Percentiles rank a stretch among this genome's conserved stretches.
Evolutionary conservation across 352 stramenopile species (phyloP).

Genomic region (Pythium sukuiense): DNA sequence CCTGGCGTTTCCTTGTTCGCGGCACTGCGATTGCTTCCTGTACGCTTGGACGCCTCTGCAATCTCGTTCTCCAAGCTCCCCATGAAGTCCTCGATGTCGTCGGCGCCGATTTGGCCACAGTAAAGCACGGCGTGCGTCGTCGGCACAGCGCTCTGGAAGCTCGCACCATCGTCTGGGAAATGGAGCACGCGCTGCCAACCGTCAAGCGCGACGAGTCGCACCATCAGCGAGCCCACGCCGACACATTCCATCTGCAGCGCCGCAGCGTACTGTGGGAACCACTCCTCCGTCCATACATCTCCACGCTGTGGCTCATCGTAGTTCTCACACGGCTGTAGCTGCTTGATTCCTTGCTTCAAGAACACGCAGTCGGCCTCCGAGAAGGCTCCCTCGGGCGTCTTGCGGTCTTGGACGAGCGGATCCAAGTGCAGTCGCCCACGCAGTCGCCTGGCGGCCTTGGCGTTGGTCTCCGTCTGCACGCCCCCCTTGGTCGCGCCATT

Average conservation of each 20-base stretch:
- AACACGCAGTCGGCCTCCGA: background rate
- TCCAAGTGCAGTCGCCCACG: background rate
- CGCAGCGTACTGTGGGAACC: constrained; percentile 47
- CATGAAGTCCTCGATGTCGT: constrained; percentile 18
- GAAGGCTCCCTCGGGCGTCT: background rate
- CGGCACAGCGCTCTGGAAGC: constrained; percentile 36
- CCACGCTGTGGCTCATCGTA: background rate
- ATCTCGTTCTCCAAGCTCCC: constrained; percentile 9
- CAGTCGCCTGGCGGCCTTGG: background rate
- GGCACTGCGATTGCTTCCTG: constrained; percentile 31
- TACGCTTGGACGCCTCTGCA: constrained; percentile 27
- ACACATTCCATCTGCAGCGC: constrained; percentile 31
- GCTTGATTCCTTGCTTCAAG: background rate
- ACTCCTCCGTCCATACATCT: constrained; percentile 18
- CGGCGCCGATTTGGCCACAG: constrained; percentile 30
- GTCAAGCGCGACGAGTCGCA: constrained; percentile 42
- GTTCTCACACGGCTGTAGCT: background rate
- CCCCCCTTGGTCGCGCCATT: background rate
- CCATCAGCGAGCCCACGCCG: constrained; percentile 19
- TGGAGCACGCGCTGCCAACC: constrained; percentile 40
- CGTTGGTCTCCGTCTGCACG: background rate
- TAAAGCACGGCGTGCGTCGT: constrained; percentile 23
- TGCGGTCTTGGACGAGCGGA: background rate
- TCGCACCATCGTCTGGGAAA: constrained; percentile 29
- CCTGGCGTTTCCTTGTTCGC: constrained; percentile 26